These are phyloP conservation scores for Corynascus novoguineensis DNA, from an alignment of 495 filamentous ascomycete species.

Conservation along the genomic window DNA sequence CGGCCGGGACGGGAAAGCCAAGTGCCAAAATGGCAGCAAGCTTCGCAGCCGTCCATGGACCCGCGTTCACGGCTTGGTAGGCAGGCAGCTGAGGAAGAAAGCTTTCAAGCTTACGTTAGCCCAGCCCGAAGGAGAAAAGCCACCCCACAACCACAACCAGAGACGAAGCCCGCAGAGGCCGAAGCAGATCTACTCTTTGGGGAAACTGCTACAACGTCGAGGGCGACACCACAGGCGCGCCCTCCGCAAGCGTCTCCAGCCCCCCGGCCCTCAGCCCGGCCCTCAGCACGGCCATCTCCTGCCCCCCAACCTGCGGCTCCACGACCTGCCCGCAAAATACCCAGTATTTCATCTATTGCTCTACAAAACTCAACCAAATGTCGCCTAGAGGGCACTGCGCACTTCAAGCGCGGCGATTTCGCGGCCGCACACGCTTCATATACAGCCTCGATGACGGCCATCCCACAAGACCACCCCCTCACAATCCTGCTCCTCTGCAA, in stretches of 20 bases:
- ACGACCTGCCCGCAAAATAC: constrained; percentile 57
- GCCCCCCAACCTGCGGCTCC: constrained; percentile 28
- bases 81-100: constrained; percentile 73
- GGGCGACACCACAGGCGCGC: constrained; percentile 21
- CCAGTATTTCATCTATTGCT: constrained; percentile 58
- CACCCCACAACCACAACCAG: constrained; percentile 39
- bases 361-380: constrained; percentile 68
- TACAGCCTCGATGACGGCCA: constrained; percentile 61
- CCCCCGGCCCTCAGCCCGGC: constrained; percentile 34
- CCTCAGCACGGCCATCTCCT: constrained; percentile 39
- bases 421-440: constrained; percentile 78
- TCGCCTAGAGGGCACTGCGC: constrained; percentile 70
- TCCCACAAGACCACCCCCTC: constrained; percentile 79
- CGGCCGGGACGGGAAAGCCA: constrained; percentile 17
- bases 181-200: constrained; percentile 56
- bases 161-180: constrained; percentile 40
- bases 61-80: constrained; percentile 59
- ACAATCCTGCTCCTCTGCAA: constrained; percentile 84
- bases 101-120: constrained; percentile 79
- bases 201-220: constrained; percentile 28
- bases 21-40: constrained; percentile 46
- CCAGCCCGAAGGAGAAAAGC: constrained; percentile 74
- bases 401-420: constrained; percentile 94
- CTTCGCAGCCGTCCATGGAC: constrained; percentile 40
- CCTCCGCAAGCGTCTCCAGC: constrained; percentile 29